Evolutionary conservation across 1,284 basidiomycete genomes (phyloP), one percentile per base, ranked within the genome.

Genomic region (Tylopilus sp.): DNA sequence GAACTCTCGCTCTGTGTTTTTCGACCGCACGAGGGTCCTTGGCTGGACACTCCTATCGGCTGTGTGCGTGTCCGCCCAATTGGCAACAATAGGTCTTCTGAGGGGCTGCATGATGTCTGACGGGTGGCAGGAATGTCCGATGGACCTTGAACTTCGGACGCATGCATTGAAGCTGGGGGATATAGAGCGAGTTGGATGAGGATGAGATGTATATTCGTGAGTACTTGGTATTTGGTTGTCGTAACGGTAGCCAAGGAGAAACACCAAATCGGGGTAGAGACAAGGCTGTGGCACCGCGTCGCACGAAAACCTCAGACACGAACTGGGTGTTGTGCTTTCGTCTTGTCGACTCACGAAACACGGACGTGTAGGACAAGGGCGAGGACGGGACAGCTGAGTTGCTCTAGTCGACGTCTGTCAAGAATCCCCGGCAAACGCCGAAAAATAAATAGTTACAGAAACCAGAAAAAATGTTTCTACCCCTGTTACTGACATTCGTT

Each of bases 1-100:
- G 55, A 30, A 35, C 45, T 21, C 41, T 63, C 65, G 44, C 59
- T 61, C 46, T 67, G 61, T 49, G 57, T 55, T 34, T 52, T 52
- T 41, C 55, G 54, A 41, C 44, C 52, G 42, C 47, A 58, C 13
- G 50, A 54, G 45, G 53, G 51, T 33, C 53, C 53, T 45, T 58
- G 54, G 44, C 45, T 58, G 44, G 58, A 49, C 49, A 59, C 60
- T 54, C 51, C 51, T 52, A 41, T 41, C 18, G 51, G 51, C 46
- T 51, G 44, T 30, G 65, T 65, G 41, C 36, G 52, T 25, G 57
- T 42, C 38, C 56, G 56, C 39, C 41, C 50, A 30, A 52, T 34
- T 36, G 44, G 25, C 8, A 49, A 35, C 15, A 54, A 18, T 11
- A 39, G 52, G 36, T 54, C 46, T 40, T 59, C 55, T 28, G 41